phyloP scores from a whole-genome alignment of 305 asterid species.

The Striga hermonthica region DNA sequence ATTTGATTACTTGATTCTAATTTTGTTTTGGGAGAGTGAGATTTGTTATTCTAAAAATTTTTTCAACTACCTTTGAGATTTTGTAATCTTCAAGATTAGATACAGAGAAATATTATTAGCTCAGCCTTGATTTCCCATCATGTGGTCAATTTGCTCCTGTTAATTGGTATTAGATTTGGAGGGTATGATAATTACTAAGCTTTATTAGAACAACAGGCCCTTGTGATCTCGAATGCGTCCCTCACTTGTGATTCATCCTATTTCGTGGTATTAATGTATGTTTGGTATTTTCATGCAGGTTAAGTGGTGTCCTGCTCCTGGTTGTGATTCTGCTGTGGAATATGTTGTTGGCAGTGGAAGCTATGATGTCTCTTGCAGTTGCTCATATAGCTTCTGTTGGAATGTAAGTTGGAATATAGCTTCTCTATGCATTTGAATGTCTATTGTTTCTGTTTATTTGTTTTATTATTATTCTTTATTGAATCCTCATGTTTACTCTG shows the following conservation, averaged over 20 bases:
- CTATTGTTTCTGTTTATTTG: conserved; percentile 1
- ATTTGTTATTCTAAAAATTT: neutral
- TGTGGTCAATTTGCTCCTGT: conserved; percentile 11
- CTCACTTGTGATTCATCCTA: conserved; percentile 20
- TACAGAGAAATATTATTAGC: neutral
- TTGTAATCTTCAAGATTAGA: conserved; percentile 9
- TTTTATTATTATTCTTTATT: conserved; percentile 1
- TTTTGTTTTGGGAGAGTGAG: neutral
- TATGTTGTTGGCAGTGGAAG: conserved; percentile 75
- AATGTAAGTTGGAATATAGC: conserved; percentile 53
- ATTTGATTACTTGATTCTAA: neutral
- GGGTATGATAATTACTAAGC: conserved; percentile 9
- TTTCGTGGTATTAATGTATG: conserved; percentile 5
- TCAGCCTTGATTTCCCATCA: conserved; percentile 19
- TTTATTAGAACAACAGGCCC: conserved; percentile 22
- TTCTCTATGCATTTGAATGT: conserved; percentile 23
- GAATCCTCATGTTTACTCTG: conserved; percentile 20
- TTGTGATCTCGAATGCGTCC: conserved; percentile 14
- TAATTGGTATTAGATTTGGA: conserved; percentile 9
- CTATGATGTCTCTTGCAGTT: conserved; percentile 85
- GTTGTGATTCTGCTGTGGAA: conserved; percentile 85
- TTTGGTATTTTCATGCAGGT: conserved; percentile 41
- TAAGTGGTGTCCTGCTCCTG: conserved; percentile 97
- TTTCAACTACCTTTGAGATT: conserved; percentile 5
- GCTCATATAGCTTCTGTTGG: conserved; percentile 88